Base-by-base conservation (phyloP, 176 grass and related monocot genomes). In the Miscanthus lutarioriparius region DNA sequence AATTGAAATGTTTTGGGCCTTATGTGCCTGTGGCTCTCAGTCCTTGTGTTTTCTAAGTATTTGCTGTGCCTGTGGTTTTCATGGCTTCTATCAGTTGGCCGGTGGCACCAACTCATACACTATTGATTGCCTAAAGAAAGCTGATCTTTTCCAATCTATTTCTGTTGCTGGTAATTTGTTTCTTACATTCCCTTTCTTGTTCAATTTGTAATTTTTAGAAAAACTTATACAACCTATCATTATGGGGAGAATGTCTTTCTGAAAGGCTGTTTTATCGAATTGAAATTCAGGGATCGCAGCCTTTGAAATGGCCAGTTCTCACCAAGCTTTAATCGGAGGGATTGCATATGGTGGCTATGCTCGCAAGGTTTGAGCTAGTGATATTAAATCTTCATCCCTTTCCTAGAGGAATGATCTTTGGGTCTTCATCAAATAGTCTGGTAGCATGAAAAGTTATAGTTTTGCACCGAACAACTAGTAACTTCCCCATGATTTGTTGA, bases 281-380 rank as follows among this genome's bases (percentile, higher is more conserved):
- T 74, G 36, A 45, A 83, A 86, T 82, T 85, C 53, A 69, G 79
- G 80, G 36, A 80, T 4, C 12, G 32, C 41, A 61, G n/a, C 59
- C 0, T 82, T 66, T 59, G 72, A 87, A 74, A 62, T 11, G 36
- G 54, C 25, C 33, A 35, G 47, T 86, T 43, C 53, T 38, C 66
- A 48, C 78, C 67, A 91, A 82, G 91, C 91, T 82, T 80, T 90
- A 22, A 90, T 98, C 22, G 92, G 92, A 83, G 92, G 95, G 78
- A 98, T 98, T 86, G 95, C 95, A 77, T 98, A 95, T 87, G 95
- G 92, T 10, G 89, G 96, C 40, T 98, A 93, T 85, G 96, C 96
- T 80, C 89, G 89, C 70, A 98, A 98, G 92, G 96, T 98, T 92
- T 45, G 73, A 86, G 51, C 74, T 63, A 54, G 43, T 64, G 3